phyloP scores from a whole-genome alignment of 2,329 filamentous ascomycete species.

The Macrophomina tecta region DNA sequence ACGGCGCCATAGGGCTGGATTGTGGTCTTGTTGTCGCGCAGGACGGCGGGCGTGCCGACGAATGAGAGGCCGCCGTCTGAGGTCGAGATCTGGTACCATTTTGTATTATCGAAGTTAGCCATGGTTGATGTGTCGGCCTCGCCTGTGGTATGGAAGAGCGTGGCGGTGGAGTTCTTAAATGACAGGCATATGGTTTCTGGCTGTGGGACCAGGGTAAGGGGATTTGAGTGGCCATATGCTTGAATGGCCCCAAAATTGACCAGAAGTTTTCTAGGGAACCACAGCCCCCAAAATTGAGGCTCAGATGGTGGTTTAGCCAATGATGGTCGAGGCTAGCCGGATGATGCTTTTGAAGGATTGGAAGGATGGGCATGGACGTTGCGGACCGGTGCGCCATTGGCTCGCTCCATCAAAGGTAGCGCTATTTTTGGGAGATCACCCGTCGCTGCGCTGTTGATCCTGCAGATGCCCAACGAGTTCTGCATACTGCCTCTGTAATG shows the following conservation, averaged over 20 bases:
- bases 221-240: neutral
- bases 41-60: neutral
- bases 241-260: neutral
- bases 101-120: slow-evolving; percentile 18
- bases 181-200: no score
- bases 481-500: no score
- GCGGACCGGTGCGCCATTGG: neutral
- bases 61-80: slow-evolving; percentile 5
- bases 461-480: no score
- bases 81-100: slow-evolving; percentile 28
- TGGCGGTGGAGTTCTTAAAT: neutral
- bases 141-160: no score
- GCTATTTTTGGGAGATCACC: neutral
- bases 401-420: no score
- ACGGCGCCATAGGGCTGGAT: slow-evolving; percentile 15
- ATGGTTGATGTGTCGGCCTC: neutral
- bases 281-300: neutral
- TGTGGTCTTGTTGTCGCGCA: neutral
- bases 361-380: neutral
- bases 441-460: no score
- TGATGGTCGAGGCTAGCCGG: neutral
- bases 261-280: neutral
- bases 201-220: no score
- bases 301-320: neutral
- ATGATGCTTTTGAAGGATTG: neutral